Conservation (phyloP, 371 early-diverging fungal species). For the Batkoa obscura region DNA sequence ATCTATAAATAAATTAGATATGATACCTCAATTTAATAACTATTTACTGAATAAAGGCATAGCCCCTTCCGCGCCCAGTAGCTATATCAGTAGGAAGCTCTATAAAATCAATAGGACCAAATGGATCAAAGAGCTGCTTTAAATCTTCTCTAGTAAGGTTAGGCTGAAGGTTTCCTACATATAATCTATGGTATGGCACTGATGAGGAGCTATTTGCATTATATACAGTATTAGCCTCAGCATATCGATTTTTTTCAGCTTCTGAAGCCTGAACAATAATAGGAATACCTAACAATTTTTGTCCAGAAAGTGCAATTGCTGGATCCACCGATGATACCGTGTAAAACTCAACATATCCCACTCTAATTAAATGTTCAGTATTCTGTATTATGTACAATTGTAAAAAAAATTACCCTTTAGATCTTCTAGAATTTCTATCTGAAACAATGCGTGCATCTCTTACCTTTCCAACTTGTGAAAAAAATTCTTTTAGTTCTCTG, state of each 20-base stretch:
- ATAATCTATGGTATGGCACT: conserved; percentile 43
- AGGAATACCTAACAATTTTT: conserved; percentile 84
- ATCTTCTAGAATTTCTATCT: conserved; percentile 71
- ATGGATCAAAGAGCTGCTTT: conserved; percentile 61
- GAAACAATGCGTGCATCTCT: conserved; percentile 74
- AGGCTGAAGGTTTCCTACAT: conserved; percentile 63
- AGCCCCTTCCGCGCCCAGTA: conserved; percentile 70
- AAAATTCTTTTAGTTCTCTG: conserved; percentile 76
- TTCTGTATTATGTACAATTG: neutral
- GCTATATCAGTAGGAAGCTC: conserved; percentile 58
- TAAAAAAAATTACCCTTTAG: conserved; percentile 57
- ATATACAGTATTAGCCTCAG: conserved; percentile 14
- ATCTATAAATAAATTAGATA: conserved; percentile 20
- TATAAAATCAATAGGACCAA: conserved; percentile 72
- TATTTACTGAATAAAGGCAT: conserved; percentile 67
- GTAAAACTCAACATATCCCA: conserved; percentile 88
- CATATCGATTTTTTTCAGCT: conserved; percentile 77
- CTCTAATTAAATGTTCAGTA: conserved; percentile 14
- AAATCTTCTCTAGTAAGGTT: conserved; percentile 71
- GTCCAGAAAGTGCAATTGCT: conserved; percentile 69
- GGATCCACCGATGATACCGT: conserved; percentile 60
- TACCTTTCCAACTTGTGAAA: conserved; percentile 63
- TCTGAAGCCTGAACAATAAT: conserved; percentile 82
- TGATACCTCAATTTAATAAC: neutral
- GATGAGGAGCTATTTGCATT: conserved; percentile 13